Conservation (phyloP, 2,329 filamentous ascomycete genomes). For the Orbilia javanica region DNA sequence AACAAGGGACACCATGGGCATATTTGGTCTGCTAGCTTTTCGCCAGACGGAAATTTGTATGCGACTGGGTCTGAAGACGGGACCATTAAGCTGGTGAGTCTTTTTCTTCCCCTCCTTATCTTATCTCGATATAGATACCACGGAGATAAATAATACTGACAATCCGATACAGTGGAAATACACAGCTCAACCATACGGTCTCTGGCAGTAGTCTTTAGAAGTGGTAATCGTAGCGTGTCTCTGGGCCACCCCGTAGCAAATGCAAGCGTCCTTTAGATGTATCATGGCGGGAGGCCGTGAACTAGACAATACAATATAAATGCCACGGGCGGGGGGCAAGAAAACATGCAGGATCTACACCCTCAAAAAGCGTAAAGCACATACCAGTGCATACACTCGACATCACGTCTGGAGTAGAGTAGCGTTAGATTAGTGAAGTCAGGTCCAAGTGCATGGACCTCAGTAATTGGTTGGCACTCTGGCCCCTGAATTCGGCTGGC, state of each 20-base stretch:
- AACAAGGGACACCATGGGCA: conserved; percentile 98
- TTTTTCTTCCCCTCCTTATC: not conserved
- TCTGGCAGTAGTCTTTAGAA: conserved; percentile 67
- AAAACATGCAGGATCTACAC: conserved; percentile 15
- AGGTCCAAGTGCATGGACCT: conserved; percentile 8
- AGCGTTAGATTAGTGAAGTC: not conserved
- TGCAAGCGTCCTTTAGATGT: conserved; percentile 62
- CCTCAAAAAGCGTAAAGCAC: not conserved
- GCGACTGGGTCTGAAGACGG: conserved; percentile 97
- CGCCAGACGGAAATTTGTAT: conserved; percentile 94
- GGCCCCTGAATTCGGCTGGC: conserved; percentile 57
- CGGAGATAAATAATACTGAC: not conserved
- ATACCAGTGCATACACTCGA: not conserved
- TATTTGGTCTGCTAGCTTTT: conserved; percentile 95
- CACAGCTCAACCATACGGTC: conserved; percentile 74
- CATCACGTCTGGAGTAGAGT: not conserved
- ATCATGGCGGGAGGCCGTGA: not conserved
- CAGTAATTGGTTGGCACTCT: conserved; percentile 38
- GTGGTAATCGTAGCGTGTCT: conserved; percentile 4
- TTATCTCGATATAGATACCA: not conserved
- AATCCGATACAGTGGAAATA: conserved; percentile 71
- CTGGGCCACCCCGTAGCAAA: conserved; percentile 3
- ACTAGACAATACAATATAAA: conserved; percentile 8
- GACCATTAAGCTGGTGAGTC: conserved; percentile 82
- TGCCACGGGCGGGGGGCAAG: conserved; percentile 4